Evolutionary conservation across 331 rosid genomes (phyloP).

Genomic region (Quercus lobata): DNA sequence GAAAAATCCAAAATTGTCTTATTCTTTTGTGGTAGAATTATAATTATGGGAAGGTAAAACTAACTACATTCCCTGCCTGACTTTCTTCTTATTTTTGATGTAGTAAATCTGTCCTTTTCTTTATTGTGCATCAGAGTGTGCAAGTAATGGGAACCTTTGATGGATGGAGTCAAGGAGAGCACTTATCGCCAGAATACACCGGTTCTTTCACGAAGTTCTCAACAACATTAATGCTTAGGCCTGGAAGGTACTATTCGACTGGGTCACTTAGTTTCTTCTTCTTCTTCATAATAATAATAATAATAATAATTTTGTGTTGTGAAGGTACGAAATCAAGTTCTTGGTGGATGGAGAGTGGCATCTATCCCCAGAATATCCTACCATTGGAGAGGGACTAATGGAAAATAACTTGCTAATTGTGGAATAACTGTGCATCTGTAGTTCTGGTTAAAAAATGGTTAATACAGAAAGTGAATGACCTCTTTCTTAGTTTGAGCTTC

Average conservation of each 20-base stretch:
- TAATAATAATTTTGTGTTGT: not conserved
- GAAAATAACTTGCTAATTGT: slow-evolving; percentile 72
- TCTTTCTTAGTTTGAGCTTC: not conserved
- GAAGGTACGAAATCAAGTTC: slow-evolving; percentile 94
- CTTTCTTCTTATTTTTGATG: not conserved
- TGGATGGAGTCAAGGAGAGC: slow-evolving; percentile 97
- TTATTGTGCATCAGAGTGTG: slow-evolving; percentile 51
- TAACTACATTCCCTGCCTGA: not conserved
- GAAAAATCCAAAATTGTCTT: too few species aligned
- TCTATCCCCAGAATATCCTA: slow-evolving; percentile 72
- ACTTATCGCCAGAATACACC: slow-evolving; percentile 79
- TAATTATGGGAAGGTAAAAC: not conserved
- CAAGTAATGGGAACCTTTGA: slow-evolving; percentile 96
- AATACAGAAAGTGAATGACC: not conserved
- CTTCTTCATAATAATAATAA: not conserved
- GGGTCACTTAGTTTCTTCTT: not conserved
- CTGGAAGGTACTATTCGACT: slow-evolving; percentile 62
- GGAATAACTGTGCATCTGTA: slow-evolving; percentile 27
- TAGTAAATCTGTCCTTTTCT: not conserved
- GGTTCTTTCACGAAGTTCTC: slow-evolving; percentile 78
- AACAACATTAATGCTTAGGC: slow-evolving; percentile 69
- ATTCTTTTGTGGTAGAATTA: not conserved
- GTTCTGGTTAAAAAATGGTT: not conserved
- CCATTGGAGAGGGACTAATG: slow-evolving; percentile 72
- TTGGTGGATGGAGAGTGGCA: slow-evolving; percentile 92